These are phyloP conservation scores for Pyrrhoderma noxium DNA, from an alignment of 1,284 basidiomycete species.

Conservation along the genomic window DNA sequence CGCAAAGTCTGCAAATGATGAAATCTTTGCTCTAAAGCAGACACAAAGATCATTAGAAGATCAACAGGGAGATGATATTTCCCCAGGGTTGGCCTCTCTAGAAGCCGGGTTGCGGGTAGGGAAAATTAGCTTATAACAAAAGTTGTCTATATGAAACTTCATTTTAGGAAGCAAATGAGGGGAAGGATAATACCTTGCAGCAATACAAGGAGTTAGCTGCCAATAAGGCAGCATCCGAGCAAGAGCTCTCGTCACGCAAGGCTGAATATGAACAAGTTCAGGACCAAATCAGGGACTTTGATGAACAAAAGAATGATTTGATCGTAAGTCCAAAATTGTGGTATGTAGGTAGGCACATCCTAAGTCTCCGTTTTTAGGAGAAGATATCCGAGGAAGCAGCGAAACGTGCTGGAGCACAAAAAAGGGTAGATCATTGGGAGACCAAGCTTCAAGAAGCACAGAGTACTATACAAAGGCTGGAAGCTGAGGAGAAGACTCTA, in stretches of 20 bases:
- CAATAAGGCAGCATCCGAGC: constrained; percentile 38
- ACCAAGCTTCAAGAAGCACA: constrained; percentile 42
- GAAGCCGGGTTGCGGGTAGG: constrained; percentile 47
- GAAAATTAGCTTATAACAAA: too few relatives aligned
- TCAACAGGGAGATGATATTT: constrained; percentile 68
- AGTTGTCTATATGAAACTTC: too few relatives aligned
- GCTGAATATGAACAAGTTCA: constrained; percentile 40
- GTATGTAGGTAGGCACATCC: not conserved
- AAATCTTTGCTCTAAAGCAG: constrained; percentile 27
- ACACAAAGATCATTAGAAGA: constrained; percentile 38
- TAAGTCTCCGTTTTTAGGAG: too few relatives aligned
- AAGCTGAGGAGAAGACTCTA: constrained; percentile 41
- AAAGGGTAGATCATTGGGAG: constrained; percentile 37
- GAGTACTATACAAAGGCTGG: constrained; percentile 33
- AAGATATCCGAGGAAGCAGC: constrained; percentile 38
- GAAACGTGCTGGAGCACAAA: constrained; percentile 42
- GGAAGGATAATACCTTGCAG: constrained; percentile 39
- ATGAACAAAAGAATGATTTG: constrained; percentile 32
- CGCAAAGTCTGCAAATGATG: constrained; percentile 24
- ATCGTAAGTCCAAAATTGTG: constrained; percentile 30
- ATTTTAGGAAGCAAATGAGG: constrained; percentile 49
- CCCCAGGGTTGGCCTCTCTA: constrained; percentile 62
- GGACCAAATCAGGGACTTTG: constrained; percentile 40
- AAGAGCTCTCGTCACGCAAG: constrained; percentile 34
- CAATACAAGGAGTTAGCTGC: constrained; percentile 43